Evolutionary conservation across 768 basidiomycete genomes (phyloP).

Genomic region (Sporobolomyces pararoseus): DNA sequence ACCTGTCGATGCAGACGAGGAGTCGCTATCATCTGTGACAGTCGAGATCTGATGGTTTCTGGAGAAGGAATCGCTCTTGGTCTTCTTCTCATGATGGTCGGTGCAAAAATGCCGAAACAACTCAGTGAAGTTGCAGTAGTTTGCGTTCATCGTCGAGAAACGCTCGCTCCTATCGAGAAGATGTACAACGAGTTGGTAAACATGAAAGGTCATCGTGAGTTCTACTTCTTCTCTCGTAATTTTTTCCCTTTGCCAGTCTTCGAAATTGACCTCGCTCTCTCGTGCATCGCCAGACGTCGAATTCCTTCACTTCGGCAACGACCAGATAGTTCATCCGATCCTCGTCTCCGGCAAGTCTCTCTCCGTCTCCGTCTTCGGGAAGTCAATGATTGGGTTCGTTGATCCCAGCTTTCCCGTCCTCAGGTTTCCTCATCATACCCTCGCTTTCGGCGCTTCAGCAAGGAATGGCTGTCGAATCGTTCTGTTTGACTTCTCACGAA

Average conservation of each 20-base stretch:
- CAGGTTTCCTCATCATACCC: slow-evolving; percentile 22
- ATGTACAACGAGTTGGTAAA: slow-evolving; percentile 27
- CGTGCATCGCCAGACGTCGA: slow-evolving; percentile 9
- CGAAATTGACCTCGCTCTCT: no score
- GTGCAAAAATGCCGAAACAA: slow-evolving; percentile 14
- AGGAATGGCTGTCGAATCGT: slow-evolving; percentile 9
- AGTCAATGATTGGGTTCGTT: background rate
- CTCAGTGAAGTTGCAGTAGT: slow-evolving; percentile 20
- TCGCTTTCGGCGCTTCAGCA: background rate
- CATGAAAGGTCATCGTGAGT: slow-evolving; percentile 1
- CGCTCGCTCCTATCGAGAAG: slow-evolving; percentile 12
- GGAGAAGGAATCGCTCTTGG: slow-evolving; percentile 28
- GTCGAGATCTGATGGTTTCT: background rate
- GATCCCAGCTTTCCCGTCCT: background rate
- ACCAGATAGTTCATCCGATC: slow-evolving; percentile 2
- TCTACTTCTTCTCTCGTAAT: no score
- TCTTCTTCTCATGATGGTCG: slow-evolving; percentile 14
- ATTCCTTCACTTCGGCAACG: slow-evolving; percentile 25
- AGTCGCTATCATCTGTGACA: slow-evolving; percentile 23
- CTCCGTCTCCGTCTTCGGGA: background rate
- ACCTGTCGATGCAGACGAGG: background rate
- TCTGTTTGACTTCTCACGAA: background rate
- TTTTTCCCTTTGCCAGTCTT: no score
- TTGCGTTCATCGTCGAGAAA: slow-evolving; percentile 26
- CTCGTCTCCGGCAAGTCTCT: slow-evolving; percentile 7